A percentile compares a stretch with the other conserved stretches of the same genome.
phyloP scores from a whole-genome alignment of 2,329 filamentous ascomycete genomes.

The Trichoderma sp. region DNA sequence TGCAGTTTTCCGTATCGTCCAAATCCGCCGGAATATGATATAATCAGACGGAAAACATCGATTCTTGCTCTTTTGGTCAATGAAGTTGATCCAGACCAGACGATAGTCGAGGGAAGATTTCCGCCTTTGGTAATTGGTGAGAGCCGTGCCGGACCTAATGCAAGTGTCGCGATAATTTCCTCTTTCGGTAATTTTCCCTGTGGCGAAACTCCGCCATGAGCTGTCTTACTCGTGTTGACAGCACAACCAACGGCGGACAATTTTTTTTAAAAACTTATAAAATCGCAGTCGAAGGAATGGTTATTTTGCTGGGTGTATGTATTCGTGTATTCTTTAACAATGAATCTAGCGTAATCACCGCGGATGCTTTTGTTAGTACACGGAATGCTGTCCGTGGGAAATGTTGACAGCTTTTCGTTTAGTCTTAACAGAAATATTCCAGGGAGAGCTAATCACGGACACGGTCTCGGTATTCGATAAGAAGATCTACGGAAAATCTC shows the following conservation, averaged over 20 bases:
- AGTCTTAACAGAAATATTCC: not conserved
- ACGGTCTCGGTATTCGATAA: not conserved
- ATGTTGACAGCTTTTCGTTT: not conserved
- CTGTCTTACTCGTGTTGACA: not conserved
- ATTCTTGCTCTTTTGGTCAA: not conserved
- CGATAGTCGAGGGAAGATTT: not conserved
- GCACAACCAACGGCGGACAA: not conserved
- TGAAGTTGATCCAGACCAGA: not conserved
- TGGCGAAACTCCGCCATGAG: not conserved
- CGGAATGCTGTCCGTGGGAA: not conserved
- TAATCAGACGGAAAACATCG: not conserved
- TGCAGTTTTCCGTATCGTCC: not conserved
- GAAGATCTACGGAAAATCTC: not conserved
- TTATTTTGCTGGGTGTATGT: not conserved
- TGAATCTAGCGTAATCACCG: not conserved
- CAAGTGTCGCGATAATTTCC: conserved; percentile 10
- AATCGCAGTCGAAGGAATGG: not conserved
- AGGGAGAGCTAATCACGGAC: not conserved
- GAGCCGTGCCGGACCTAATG: not conserved
- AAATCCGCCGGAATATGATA: not conserved
- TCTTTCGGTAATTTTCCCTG: not conserved
- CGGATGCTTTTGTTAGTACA: not conserved
- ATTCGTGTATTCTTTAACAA: not conserved
- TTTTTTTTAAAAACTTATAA: not conserved
- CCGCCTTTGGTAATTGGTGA: not conserved